phyloP scores from a whole-genome alignment of 2,329 filamentous ascomycete species.

The Aspergillus caelatus region DNA sequence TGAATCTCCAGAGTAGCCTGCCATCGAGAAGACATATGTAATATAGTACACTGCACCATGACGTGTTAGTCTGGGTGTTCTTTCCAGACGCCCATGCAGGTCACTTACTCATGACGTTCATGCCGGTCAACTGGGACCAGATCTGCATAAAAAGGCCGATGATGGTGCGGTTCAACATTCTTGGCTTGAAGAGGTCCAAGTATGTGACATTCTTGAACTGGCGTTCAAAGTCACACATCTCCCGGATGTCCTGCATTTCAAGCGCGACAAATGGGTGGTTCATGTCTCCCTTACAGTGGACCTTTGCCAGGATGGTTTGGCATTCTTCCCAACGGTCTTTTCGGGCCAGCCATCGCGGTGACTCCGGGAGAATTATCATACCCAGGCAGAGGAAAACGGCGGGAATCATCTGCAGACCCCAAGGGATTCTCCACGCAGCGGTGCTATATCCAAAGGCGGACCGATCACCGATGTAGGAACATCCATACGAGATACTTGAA shows the following conservation, averaged over 20 bases:
- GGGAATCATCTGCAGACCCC: conserved; percentile 66
- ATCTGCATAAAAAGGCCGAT: conserved; percentile 75
- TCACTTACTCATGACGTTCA: conserved; percentile 67
- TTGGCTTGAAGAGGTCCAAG: conserved; percentile 70
- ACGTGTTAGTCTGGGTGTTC: not conserved
- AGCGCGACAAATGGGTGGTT: conserved; percentile 66
- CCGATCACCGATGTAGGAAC: conserved; percentile 59
- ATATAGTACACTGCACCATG: conserved; percentile 62
- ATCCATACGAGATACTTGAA: conserved; percentile 60
- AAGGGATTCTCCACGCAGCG: conserved; percentile 65
- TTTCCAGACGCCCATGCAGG: not conserved
- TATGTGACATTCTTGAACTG: conserved; percentile 70
- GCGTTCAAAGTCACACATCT: conserved; percentile 73
- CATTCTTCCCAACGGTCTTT: conserved; percentile 62
- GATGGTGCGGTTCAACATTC: conserved; percentile 73
- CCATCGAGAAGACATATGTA: conserved; percentile 72
- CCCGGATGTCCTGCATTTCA: conserved; percentile 73
- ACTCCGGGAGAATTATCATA: conserved; percentile 58
- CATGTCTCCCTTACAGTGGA: conserved; percentile 68
- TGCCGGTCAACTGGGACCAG: conserved; percentile 75
- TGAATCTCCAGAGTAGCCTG: conserved; percentile 61
- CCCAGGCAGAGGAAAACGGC: conserved; percentile 60
- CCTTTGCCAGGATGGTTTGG: conserved; percentile 53
- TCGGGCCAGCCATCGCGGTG: conserved; percentile 65
- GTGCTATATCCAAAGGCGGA: conserved; percentile 35